phyloP scores from a whole-genome alignment of 2,329 filamentous ascomycete genomes.

The Delphinella strobiligena region DNA sequence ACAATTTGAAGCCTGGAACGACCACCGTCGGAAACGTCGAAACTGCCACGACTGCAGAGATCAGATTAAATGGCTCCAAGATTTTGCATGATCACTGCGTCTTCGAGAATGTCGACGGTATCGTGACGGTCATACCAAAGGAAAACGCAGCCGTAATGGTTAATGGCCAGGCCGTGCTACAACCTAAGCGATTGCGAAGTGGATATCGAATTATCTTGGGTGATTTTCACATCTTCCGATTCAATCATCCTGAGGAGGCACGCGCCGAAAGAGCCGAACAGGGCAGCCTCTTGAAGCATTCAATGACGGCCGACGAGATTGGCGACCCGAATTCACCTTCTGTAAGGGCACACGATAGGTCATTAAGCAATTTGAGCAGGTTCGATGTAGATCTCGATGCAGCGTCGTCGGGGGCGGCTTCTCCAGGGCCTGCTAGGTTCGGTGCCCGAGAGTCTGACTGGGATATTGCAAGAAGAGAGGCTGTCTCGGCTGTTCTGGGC shows the following conservation, averaged over 20 bases:
- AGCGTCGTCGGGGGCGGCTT: slow-evolving; percentile 63
- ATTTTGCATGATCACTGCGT: slow-evolving; percentile 87
- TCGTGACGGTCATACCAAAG: slow-evolving; percentile 79
- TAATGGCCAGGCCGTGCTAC: slow-evolving; percentile 81
- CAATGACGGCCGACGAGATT: slow-evolving; percentile 52
- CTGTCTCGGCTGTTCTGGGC: slow-evolving; percentile 80
- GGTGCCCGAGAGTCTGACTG: slow-evolving; percentile 73
- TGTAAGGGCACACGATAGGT: slow-evolving; percentile 55
- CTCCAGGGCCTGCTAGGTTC: slow-evolving; percentile 52
- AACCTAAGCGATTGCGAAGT: slow-evolving; percentile 74
- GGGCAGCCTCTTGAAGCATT: slow-evolving; percentile 71
- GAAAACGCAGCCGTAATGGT: slow-evolving; percentile 98
- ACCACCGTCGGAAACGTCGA: slow-evolving; percentile 94
- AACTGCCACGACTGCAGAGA: slow-evolving; percentile 70
- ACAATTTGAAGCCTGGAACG: slow-evolving; percentile 91
- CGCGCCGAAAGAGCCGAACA: slow-evolving; percentile 82
- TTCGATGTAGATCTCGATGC: slow-evolving; percentile 67
- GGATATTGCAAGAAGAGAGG: slow-evolving; percentile 85
- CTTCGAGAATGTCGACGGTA: slow-evolving; percentile 86
- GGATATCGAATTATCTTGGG: slow-evolving; percentile 92
- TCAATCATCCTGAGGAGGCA: slow-evolving; percentile 95
- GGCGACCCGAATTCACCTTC: slow-evolving; percentile 43
- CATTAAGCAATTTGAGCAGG: slow-evolving; percentile 50
- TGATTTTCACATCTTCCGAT: slow-evolving; percentile 97
- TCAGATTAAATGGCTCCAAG: slow-evolving; percentile 83